A percentile compares a stretch with the other conserved stretches of the same genome.
phyloP scores from a whole-genome alignment of 805 yeast genomes.

The Suhomyces sp. region DNA sequence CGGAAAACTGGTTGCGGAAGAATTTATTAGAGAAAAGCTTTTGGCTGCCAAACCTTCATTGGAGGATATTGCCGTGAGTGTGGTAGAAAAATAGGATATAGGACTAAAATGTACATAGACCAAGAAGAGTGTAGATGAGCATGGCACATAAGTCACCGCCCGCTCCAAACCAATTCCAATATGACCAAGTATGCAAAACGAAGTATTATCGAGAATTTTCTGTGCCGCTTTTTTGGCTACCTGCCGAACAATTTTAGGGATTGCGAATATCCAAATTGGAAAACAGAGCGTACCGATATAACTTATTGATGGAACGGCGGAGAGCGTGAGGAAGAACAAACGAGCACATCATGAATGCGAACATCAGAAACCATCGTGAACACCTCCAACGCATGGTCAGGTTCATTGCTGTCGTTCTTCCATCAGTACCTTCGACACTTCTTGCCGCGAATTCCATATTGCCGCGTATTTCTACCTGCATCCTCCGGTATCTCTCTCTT shows the following conservation, averaged over 20 bases:
- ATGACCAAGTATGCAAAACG: background rate
- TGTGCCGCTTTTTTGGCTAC: background rate
- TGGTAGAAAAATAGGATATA: slow-evolving; percentile 13
- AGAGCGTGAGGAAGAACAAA: background rate
- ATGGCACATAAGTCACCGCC: background rate
- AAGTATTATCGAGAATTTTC: background rate
- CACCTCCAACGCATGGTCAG: background rate
- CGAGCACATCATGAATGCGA: background rate
- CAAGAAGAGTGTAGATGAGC: background rate
- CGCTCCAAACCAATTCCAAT: background rate
- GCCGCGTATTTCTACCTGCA: background rate
- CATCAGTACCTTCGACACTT: background rate
- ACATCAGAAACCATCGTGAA: too few relatives aligned
- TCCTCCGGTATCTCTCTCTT: background rate
- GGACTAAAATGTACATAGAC: slow-evolving; percentile 3
- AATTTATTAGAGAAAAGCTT: slow-evolving; percentile 54
- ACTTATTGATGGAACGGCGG: background rate
- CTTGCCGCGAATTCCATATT: too few relatives aligned
- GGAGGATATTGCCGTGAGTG: slow-evolving; percentile 33
- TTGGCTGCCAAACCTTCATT: slow-evolving; percentile 28
- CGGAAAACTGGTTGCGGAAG: slow-evolving; percentile 58
- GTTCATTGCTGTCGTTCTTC: background rate
- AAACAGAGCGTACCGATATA: background rate
- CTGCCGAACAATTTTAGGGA: background rate
- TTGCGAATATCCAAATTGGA: background rate